phyloP scores from a whole-genome alignment of 257 asterid species.

The Thymus mandschuricus region DNA sequence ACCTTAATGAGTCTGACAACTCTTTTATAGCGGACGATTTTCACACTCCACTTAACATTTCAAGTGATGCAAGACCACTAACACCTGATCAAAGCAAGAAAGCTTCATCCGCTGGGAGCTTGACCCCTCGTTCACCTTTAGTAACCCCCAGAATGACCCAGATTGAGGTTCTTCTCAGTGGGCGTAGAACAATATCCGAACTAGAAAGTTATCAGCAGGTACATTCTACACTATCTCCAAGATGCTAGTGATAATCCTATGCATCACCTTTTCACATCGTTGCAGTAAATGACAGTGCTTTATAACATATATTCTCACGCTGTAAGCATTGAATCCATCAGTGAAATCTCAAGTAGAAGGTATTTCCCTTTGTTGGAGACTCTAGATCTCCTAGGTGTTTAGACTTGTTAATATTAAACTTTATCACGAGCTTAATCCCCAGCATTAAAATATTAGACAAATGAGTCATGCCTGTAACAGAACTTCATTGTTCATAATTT shows the following conservation, averaged over 20 bases:
- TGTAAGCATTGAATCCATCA: constrained; percentile 5
- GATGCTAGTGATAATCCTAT: constrained; percentile 23
- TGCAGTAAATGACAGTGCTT: constrained; percentile 17
- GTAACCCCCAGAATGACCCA: constrained; percentile 82
- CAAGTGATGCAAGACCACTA: constrained; percentile 44
- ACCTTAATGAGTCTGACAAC: constrained; percentile 50
- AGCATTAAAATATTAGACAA: constrained; percentile 13
- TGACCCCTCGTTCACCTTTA: constrained; percentile 93
- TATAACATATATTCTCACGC: constrained; percentile 5
- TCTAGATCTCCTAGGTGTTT: constrained; percentile 22
- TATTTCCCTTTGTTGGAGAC: background rate
- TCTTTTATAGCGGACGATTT: constrained; percentile 48
- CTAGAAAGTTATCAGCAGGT: constrained; percentile 90
- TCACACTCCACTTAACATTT: constrained; percentile 42
- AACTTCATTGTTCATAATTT: constrained; percentile 17
- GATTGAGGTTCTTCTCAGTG: constrained; percentile 73
- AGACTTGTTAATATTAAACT: background rate
- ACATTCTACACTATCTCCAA: constrained; percentile 26
- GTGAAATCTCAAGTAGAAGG: background rate
- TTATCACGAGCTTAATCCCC: constrained; percentile 23
- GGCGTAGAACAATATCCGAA: constrained; percentile 69
- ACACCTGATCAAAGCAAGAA: constrained; percentile 54
- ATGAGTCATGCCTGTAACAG: background rate
- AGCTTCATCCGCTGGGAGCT: constrained; percentile 69
- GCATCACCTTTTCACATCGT: constrained; percentile 15